A percentile compares a stretch with the other conserved stretches of the same genome.
phyloP scores from a whole-genome alignment of 1,284 basidiomycete genomes.

The Ceratobasidium sp. region DNA sequence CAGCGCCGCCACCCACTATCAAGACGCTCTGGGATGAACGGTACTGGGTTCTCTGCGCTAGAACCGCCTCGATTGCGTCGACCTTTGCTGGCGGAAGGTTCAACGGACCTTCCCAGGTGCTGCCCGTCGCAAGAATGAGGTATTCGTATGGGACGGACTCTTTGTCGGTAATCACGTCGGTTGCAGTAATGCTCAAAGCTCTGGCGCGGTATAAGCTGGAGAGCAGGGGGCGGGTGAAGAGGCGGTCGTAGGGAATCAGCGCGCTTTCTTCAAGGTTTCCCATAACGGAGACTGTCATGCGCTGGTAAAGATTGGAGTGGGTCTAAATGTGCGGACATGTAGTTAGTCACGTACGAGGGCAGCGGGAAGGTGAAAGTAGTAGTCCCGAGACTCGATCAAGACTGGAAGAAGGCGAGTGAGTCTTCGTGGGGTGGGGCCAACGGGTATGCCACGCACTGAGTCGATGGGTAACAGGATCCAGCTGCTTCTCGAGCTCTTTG shows the following conservation, averaged over 20 bases:
- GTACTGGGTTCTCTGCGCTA: constrained; percentile 58
- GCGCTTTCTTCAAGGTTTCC: constrained; percentile 52
- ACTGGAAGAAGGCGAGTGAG: constrained; percentile 46
- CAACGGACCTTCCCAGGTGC: constrained; percentile 61
- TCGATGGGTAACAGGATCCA: constrained; percentile 16
- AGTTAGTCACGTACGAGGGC: constrained; percentile 11
- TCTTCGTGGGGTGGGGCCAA: not conserved
- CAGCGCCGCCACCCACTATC: constrained; percentile 67
- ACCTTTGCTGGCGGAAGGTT: constrained; percentile 55
- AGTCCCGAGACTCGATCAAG: constrained; percentile 35
- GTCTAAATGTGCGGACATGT: not conserved
- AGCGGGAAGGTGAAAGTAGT: constrained; percentile 25
- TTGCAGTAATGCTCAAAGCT: constrained; percentile 25
- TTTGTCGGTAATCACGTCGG: constrained; percentile 35
- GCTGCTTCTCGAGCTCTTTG: constrained; percentile 28
- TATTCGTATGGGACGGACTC: constrained; percentile 42
- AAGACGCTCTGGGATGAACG: constrained; percentile 59
- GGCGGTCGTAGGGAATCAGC: constrained; percentile 52
- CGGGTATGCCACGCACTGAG: not conserved
- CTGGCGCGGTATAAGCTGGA: constrained; percentile 14
- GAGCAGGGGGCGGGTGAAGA: constrained; percentile 6
- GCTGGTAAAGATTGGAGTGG: constrained; percentile 34
- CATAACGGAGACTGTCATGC: constrained; percentile 52
- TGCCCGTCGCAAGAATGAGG: constrained; percentile 66
- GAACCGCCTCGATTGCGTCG: constrained; percentile 55